These are phyloP conservation scores for Teunomyces lycoperdinae DNA, from an alignment of 805 yeast species.

Conservation along the genomic window DNA sequence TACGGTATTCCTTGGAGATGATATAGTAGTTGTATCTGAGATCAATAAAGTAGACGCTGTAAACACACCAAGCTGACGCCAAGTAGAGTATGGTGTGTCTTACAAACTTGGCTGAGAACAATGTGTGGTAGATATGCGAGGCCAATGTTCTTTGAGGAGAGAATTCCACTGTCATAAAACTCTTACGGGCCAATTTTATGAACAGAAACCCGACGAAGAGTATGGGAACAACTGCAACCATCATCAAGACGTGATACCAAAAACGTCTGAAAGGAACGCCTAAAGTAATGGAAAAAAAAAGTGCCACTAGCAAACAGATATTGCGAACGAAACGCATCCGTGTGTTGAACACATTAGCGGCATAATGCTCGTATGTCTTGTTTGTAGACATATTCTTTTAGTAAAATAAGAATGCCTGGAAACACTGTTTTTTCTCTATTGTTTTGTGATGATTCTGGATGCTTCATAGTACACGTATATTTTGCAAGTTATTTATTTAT, in stretches of 20 bases:
- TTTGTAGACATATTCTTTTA: neutral
- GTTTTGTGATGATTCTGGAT: neutral
- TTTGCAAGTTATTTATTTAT: neutral
- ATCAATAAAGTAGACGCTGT: slow-evolving; percentile 19
- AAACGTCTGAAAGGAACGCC: slow-evolving; percentile 27
- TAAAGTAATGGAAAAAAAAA: slow-evolving; percentile 22
- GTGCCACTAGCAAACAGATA: slow-evolving; percentile 25
- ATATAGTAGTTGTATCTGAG: slow-evolving; percentile 26
- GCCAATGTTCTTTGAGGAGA: slow-evolving; percentile 32
- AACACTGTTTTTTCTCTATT: neutral
- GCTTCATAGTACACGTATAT: too few species aligned
- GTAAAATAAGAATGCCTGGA: neutral
- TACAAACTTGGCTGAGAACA: slow-evolving; percentile 18
- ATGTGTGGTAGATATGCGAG: slow-evolving; percentile 23
- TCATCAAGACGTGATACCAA: slow-evolving; percentile 29
- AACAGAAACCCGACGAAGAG: slow-evolving; percentile 26
- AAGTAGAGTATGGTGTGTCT: slow-evolving; percentile 17
- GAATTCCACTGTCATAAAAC: slow-evolving; percentile 29
- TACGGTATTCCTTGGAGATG: slow-evolving; percentile 38
- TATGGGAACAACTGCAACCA: slow-evolving; percentile 27
- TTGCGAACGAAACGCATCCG: slow-evolving; percentile 36
- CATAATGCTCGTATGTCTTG: slow-evolving; percentile 22
- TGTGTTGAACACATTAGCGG: slow-evolving; percentile 29
- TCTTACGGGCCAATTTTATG: slow-evolving; percentile 23
- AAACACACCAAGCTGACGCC: slow-evolving; percentile 21